Conservation (phyloP, 139 green algal genomes). For the Klebsormidium nitens region DNA sequence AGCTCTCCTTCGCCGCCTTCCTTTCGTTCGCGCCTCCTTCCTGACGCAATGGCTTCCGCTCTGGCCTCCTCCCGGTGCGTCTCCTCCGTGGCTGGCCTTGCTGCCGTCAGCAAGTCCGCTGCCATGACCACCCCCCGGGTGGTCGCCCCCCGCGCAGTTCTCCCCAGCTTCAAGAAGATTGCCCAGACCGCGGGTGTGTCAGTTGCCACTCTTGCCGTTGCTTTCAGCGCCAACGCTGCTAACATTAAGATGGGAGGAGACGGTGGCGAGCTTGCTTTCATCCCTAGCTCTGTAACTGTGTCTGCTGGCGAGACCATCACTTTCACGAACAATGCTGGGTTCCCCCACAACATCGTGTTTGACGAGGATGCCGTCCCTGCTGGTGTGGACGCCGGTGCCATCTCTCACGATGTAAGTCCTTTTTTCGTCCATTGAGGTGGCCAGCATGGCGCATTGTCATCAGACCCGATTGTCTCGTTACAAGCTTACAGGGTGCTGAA, state of each 20-base stretch:
- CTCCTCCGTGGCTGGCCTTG: too few species aligned
- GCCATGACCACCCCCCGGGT: constrained; percentile 7
- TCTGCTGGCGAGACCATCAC: constrained; percentile 71
- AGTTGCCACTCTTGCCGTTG: constrained; percentile 62
- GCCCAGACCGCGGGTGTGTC: constrained; percentile 49
- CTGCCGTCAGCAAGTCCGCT: constrained; percentile 11
- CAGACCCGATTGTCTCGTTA: too few species aligned
- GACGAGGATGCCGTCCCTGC: constrained; percentile 82
- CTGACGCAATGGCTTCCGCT: too few species aligned
- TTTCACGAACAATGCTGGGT: constrained; percentile 59
- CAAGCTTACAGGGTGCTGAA: too few species aligned
- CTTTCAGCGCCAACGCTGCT: constrained; percentile 61
- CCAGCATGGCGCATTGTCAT: too few species aligned
- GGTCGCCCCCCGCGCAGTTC: background rate
- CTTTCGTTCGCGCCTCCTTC: too few species aligned
- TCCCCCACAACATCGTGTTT: constrained; percentile 87
- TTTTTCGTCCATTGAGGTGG: too few species aligned
- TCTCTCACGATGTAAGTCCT: constrained; percentile 81
- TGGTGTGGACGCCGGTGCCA: constrained; percentile 75
- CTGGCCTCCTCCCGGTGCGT: too few species aligned
- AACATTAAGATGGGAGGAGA: constrained; percentile 77
- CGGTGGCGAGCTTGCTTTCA: constrained; percentile 67
- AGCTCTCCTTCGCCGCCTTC: too few species aligned
- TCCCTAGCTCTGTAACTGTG: constrained; percentile 52
- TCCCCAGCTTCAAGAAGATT: background rate